Base-by-base conservation (phyloP, 108 stramenopile species). In the Chaetoceros muelleri region DNA sequence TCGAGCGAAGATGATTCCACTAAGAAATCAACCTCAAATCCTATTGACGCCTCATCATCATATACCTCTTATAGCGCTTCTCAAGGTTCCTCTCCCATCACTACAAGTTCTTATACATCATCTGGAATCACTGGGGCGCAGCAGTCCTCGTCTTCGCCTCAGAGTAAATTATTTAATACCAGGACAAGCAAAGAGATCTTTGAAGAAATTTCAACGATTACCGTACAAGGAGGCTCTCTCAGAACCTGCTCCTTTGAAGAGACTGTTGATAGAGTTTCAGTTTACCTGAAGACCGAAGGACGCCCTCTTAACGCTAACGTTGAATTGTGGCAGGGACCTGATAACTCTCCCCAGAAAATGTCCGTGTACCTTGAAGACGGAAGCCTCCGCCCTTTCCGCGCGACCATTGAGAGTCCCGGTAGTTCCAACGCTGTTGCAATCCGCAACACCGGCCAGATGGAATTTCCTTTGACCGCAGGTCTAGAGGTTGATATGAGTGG, bases 321-420 rank as follows among this genome's bases (percentile, higher is more conserved):
- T 22, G 80, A 82, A 53, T 44, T 85, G 22, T 82, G 79, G 76
- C 73, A 79, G 53, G 80, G 80, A 55, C 84, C 84, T 1, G 74
- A 80, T 46, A 82, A 85, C 64, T 70, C 73, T 30, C 84, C 84
- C 0, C 72, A 73, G 50, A 78, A 75, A 30, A 80, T 82, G 71
- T 61, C 73, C 31, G 66, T 87, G 2, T 87, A 81, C 62, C 53
- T 71, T 45, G 85, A 87, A 71, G 81, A 87, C 58, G 85, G 85
- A 7, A 48, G 59, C 24, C 40, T 71, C 13, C 81, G 85, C 40
- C 81, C 85, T 45, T 80, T 82, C 63, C 57, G 53, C 28, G 69
- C 76, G 55, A 62, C 76, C n/a, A 66, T 87, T 34, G 76, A 74
- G 45, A 79, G 78, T 25, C 83, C 83, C 17, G 65, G 77, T 16